phyloP scores from a whole-genome alignment of 306 rosid genomes.

The Dryas drummondii region DNA sequence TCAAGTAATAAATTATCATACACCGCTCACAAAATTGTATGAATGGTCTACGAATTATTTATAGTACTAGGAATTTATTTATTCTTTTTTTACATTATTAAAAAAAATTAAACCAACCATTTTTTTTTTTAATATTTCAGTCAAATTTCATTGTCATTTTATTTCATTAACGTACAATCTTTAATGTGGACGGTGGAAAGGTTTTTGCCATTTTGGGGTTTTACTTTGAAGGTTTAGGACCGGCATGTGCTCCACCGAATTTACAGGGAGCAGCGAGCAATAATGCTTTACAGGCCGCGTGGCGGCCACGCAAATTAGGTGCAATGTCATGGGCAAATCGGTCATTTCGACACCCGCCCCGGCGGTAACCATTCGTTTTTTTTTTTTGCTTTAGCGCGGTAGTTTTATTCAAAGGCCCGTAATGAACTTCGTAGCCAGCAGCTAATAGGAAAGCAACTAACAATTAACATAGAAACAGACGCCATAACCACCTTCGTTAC shows the following conservation, averaged over 20 bases:
- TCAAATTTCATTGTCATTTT: background rate
- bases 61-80: no score
- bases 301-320: conserved; percentile 28
- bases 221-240: background rate
- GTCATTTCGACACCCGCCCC: conserved; percentile 30
- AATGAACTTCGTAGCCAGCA: conserved; percentile 19
- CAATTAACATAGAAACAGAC: conserved; percentile 51
- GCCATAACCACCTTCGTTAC: conserved; percentile 47
- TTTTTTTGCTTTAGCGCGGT: conserved; percentile 25
- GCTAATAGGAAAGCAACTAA: conserved; percentile 25
- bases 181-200: conserved; percentile 5
- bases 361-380: background rate
- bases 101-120: background rate
- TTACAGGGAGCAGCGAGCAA: background rate
- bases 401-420: conserved; percentile 28
- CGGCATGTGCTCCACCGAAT: conserved; percentile 39
- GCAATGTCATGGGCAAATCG: conserved; percentile 26
- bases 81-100: no score
- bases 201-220: background rate
- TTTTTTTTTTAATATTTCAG: background rate
- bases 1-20: no score
- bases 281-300: background rate
- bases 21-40: no score
- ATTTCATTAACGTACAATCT: background rate
- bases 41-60: no score